phyloP scores from a whole-genome alignment of 176 grass and related monocot genomes.

The bread wheat (Triticum aestivum) region IWGSC_CS_RefSeq_v2.1 NC_057804.1:615867235-615867734 shows the following conservation, averaged over 20 bases:
- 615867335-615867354: neutral
- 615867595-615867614: conserved; percentile 27
- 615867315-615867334: neutral
- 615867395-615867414: conserved; percentile 71
- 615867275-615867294: neutral
- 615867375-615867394: conserved; percentile 66
- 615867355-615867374: conserved; percentile 8
- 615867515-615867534: conserved; percentile 59
- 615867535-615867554: conserved; percentile 57
- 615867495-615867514: conserved; percentile 50
- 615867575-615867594: neutral
- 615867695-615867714: neutral
- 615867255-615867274: neutral
- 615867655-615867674: conserved; percentile 15
- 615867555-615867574: neutral
- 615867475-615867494: conserved; percentile 45
- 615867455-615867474: conserved; percentile 53
- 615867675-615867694: neutral
- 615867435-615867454: conserved; percentile 57
- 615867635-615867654: conserved; percentile 2
- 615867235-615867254: neutral
- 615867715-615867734: neutral
- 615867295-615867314: neutral
- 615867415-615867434: conserved; percentile 83
- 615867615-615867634: conserved; percentile 46